Conservation (phyloP, 495 filamentous ascomycete genomes). For the Aspergillus homomorphus region DNA sequence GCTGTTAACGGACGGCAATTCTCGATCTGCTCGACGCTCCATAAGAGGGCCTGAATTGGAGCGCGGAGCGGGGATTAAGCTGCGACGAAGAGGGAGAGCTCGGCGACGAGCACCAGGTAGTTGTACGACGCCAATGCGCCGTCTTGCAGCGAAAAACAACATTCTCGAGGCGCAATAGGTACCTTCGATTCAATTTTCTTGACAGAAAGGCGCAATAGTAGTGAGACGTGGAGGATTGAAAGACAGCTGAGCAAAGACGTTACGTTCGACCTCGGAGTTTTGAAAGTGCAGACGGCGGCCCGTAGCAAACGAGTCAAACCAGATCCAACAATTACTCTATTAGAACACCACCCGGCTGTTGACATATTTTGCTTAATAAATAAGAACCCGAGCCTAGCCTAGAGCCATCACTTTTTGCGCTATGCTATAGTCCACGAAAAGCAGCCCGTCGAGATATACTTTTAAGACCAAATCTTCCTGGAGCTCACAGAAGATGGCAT, state of each 20-base stretch:
- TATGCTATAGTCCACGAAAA: too few relatives aligned
- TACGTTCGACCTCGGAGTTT: background rate
- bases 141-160: conserved; percentile 13
- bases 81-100: conserved; percentile 34
- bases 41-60: conserved; percentile 65
- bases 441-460: too few relatives aligned
- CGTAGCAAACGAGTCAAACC: conserved; percentile 40
- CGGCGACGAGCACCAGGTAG: conserved; percentile 11
- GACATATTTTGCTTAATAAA: too few relatives aligned
- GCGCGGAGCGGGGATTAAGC: conserved; percentile 46
- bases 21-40: conserved; percentile 76
- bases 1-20: conserved; percentile 55
- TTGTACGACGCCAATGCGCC: conserved; percentile 22
- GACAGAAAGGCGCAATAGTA: too few relatives aligned
- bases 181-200: too few relatives aligned
- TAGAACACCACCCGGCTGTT: too few relatives aligned
- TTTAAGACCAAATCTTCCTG: background rate
- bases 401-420: too few relatives aligned
- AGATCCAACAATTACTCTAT: too few relatives aligned
- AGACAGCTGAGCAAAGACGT: too few relatives aligned
- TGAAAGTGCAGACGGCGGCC: background rate
- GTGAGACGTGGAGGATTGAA: too few relatives aligned
- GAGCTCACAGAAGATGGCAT: conserved; percentile 31
- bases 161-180: conserved; percentile 6
- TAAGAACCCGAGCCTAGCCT: too few relatives aligned